Base-by-base conservation (phyloP, 371 early-diverging fungal genomes). In the Lichtheimia hyalospora region DNA sequence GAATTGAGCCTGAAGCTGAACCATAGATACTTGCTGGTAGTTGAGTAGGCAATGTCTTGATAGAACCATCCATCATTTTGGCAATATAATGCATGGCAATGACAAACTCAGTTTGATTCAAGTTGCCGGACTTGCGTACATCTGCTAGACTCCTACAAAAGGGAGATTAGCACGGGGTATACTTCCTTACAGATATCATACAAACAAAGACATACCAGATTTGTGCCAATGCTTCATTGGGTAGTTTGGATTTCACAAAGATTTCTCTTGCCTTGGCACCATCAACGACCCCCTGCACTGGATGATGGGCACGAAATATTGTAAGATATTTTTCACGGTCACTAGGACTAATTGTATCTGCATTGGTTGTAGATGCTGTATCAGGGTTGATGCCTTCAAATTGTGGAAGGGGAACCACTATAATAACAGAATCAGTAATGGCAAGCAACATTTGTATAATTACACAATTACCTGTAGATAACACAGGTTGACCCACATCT, bases 1-100 rank as follows among this genome's bases (percentile, higher is more conserved):
- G 54, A 27, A 39, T 68, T 27, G 52, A 49, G 10, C 34, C 34
- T 34, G 34, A 34, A 3, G 84, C 85, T 16, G 87, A 71, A 48
- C 83, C 79, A 64, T 83, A 79, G 25, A 91, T 68, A 6, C 83
- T 68, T 4, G 79, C 63, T 14, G 93, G 89, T 18, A 89, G 69
- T 4, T 74, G 66, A 4, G 71, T 54, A 1, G 92, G 92, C 27
- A 91, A 73, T 18, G 68, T 68, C 16, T 78, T 66, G 49, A 79
- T 69, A 7, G 83, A 81, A 12, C 86, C 85, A 60, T 87, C 89
- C 91, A 93, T 89, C 5, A 86, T 67, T 48, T 87, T 83, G 44
- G 89, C 85, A 61, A 93, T 82, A 64, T 87, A 89, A 70, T 90
- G 86, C 93, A 93, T 93, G 51, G 92, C 92, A 58, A 92, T 87